These are phyloP conservation scores for Mycena citricolor DNA, from an alignment of 1,284 basidiomycete species.

Conservation along the genomic window DNA sequence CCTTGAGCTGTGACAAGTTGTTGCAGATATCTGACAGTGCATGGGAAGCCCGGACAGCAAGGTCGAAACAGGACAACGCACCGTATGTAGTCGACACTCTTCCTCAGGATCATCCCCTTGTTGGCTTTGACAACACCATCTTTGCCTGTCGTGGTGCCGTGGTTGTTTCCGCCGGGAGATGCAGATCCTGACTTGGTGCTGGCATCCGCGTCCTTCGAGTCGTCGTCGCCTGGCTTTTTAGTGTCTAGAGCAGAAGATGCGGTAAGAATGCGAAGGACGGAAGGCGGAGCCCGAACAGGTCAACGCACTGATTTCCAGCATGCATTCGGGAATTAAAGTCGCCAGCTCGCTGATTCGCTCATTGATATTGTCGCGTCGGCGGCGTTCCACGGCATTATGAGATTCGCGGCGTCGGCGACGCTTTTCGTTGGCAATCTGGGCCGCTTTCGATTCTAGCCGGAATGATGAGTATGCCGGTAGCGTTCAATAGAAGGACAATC, in stretches of 20 bases:
- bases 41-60: neutral
- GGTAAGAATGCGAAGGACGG: constrained; percentile 1
- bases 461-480: neutral
- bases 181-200: constrained; percentile 1
- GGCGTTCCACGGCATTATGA: constrained; percentile 89
- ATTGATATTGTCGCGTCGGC: constrained; percentile 89
- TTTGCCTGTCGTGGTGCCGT: constrained; percentile 9
- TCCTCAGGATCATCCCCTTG: constrained; percentile 86
- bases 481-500: too few relatives aligned
- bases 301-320: constrained; percentile 61
- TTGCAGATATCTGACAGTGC: constrained; percentile 65
- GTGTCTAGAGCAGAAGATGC: neutral
- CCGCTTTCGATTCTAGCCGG: constrained; percentile 14
- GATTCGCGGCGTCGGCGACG: constrained; percentile 23
- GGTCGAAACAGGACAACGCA: constrained; percentile 31
- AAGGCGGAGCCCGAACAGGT: constrained; percentile 7
- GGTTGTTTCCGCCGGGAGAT: neutral
- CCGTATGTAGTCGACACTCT: constrained; percentile 87
- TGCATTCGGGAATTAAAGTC: constrained; percentile 81
- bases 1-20: constrained; percentile 80
- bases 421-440: constrained; percentile 24
- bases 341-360: constrained; percentile 91
- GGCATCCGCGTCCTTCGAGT: constrained; percentile 14
- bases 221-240: constrained; percentile 9
- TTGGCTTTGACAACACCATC: constrained; percentile 69